Evolutionary conservation across 306 rosid species (phyloP).

Genomic region (Sphenostylis stenocarpa): DNA sequence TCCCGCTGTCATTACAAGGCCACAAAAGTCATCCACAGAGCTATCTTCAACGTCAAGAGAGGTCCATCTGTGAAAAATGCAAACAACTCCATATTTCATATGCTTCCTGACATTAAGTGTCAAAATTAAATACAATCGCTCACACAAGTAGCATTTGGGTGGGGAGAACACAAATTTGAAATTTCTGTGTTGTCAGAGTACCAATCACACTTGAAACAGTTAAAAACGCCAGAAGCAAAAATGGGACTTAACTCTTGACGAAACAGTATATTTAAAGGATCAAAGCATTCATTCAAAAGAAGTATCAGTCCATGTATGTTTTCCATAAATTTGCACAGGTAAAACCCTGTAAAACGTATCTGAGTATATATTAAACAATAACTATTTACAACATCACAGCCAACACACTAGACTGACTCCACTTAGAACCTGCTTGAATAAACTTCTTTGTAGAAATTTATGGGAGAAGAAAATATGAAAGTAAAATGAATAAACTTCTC

Average conservation of each 20-base stretch:
- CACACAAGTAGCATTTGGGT: neutral
- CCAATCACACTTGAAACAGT: neutral
- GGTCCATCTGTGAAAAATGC: constrained; percentile 59
- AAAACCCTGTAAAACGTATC: neutral
- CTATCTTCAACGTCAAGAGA: constrained; percentile 57
- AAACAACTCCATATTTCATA: constrained; percentile 17
- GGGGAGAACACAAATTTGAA: neutral
- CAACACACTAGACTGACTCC: neutral
- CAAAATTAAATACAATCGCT: neutral
- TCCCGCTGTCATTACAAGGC: constrained; percentile 72
- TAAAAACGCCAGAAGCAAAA: neutral
- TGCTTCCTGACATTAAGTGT: constrained; percentile 7
- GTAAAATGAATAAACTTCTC: neutral
- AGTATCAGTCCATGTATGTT: neutral
- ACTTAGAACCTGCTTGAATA: neutral
- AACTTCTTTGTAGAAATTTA: neutral
- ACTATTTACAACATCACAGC: neutral
- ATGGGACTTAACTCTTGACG: neutral
- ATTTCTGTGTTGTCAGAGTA: neutral
- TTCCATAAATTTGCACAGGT: neutral
- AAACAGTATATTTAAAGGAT: constrained; percentile 8
- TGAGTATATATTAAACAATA: neutral
- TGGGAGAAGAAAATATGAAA: neutral
- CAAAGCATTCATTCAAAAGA: constrained; percentile 25
- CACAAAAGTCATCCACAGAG: constrained; percentile 66